Conservation (phyloP, 345 rosid species). For the Eucalyptus cloeziana region DNA sequence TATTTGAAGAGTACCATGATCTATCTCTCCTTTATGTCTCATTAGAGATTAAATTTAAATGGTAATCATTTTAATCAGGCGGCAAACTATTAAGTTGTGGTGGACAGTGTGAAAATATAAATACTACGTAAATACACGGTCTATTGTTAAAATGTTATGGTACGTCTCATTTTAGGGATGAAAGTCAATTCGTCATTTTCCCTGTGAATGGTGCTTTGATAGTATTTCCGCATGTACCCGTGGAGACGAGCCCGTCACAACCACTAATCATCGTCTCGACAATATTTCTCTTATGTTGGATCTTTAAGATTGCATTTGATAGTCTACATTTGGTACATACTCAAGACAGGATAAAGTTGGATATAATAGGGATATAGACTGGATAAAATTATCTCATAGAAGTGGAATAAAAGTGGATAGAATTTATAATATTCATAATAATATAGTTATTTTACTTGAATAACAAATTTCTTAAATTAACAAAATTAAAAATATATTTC, state of each 20-base stretch:
- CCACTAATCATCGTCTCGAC: background rate
- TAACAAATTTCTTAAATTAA: too few relatives aligned
- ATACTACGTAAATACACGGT: background rate
- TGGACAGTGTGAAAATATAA: background rate
- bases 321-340: too few relatives aligned
- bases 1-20: background rate
- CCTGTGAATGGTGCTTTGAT: background rate
- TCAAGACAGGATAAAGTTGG: fast-evolving
- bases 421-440: too few relatives aligned
- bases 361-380: too few relatives aligned
- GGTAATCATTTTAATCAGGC: background rate
- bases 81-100: background rate
- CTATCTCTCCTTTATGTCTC: background rate
- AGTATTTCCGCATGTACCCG: too few relatives aligned
- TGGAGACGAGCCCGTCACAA: background rate
- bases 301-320: background rate
- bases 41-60: too few relatives aligned
- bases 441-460: too few relatives aligned
- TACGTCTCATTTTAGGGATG: background rate
- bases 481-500: too few relatives aligned
- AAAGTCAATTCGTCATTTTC: background rate
- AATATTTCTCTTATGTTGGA: background rate
- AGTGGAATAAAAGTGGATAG: fast-evolving
- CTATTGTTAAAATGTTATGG: background rate
- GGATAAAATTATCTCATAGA: too few relatives aligned